Conservation (phyloP, 768 basidiomycete genomes). For the Phanerochaete carnosa region DNA sequence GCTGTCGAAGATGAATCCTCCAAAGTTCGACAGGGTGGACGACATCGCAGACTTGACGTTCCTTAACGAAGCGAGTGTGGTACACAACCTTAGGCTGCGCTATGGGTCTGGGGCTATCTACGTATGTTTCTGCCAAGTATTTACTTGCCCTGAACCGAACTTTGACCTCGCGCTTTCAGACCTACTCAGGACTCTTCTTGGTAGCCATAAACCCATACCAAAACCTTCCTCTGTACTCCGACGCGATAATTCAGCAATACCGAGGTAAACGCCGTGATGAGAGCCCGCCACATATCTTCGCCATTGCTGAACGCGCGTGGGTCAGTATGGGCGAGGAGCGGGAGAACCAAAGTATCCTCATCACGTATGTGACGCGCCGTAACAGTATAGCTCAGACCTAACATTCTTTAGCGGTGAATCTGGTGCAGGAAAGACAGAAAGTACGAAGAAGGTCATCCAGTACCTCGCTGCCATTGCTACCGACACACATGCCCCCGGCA, state of each 20-base stretch:
- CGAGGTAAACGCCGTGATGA: conserved; percentile 85
- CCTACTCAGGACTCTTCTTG: conserved; percentile 94
- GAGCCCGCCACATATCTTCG: conserved; percentile 95
- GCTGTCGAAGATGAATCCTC: conserved; percentile 95
- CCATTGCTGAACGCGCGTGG: conserved; percentile 97
- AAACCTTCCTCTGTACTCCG: conserved; percentile 85
- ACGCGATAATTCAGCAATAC: conserved; percentile 85
- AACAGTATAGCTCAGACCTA: conserved; percentile 1
- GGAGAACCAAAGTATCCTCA: conserved; percentile 96
- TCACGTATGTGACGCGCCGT: conserved; percentile 68
- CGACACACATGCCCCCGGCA: conserved; percentile 57
- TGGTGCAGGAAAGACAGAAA: conserved; percentile 98
- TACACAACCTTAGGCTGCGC: conserved; percentile 92
- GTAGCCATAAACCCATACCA: conserved; percentile 99
- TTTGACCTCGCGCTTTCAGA: conserved; percentile 43
- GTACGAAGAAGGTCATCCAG: conserved; percentile 98
- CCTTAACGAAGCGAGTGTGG: conserved; percentile 96
- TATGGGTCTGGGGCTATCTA: conserved; percentile 93
- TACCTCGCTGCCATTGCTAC: conserved; percentile 97
- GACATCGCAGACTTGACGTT: conserved; percentile 98
- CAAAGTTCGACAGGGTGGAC: conserved; percentile 96
- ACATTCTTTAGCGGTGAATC: conserved; percentile 80
- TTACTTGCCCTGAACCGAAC: not conserved
- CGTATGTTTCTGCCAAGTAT: conserved; percentile 45
- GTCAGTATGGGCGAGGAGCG: conserved; percentile 96